Percentiles rank a stretch among this genome's conserved stretches.
Conservation (phyloP, 192 early-diverging fungal genomes). For the Funneliformis geosporum region DNA sequence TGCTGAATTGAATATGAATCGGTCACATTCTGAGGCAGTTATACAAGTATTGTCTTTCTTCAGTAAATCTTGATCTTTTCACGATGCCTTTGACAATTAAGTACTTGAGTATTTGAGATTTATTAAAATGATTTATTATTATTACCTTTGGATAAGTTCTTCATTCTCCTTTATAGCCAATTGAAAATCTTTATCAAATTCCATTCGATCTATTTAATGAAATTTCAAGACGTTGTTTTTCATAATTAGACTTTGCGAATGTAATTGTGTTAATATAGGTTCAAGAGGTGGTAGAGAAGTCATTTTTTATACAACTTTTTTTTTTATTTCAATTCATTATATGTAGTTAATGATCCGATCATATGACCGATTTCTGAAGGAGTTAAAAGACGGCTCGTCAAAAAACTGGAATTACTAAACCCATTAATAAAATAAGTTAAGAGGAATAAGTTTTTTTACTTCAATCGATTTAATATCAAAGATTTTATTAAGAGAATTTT, state of each 20-base stretch:
- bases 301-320: not conserved
- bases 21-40: not conserved
- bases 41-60: constrained; percentile 16
- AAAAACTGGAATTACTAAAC: too few relatives aligned
- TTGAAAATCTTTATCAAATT: constrained; percentile 42
- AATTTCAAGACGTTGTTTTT: constrained; percentile 41
- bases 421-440: too few relatives aligned
- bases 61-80: constrained; percentile 21
- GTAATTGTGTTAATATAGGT: constrained; percentile 14
- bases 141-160: constrained; percentile 39
- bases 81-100: not conserved
- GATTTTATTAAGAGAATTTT: too few relatives aligned
- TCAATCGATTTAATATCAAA: too few relatives aligned
- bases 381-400: too few relatives aligned
- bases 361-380: too few relatives aligned
- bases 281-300: constrained; percentile 20
- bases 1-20: not conserved
- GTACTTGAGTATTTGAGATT: not conserved
- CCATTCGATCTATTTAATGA: constrained; percentile 45
- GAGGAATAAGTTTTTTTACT: too few relatives aligned
- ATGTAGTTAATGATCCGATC: too few relatives aligned
- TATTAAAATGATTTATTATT: not conserved
- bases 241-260: constrained; percentile 37
- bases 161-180: constrained; percentile 43
- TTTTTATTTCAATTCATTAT: too few relatives aligned